Base-by-base conservation (phyloP, 2,329 filamentous ascomycete species). In the Trichoderma koningiopsis region DNA sequence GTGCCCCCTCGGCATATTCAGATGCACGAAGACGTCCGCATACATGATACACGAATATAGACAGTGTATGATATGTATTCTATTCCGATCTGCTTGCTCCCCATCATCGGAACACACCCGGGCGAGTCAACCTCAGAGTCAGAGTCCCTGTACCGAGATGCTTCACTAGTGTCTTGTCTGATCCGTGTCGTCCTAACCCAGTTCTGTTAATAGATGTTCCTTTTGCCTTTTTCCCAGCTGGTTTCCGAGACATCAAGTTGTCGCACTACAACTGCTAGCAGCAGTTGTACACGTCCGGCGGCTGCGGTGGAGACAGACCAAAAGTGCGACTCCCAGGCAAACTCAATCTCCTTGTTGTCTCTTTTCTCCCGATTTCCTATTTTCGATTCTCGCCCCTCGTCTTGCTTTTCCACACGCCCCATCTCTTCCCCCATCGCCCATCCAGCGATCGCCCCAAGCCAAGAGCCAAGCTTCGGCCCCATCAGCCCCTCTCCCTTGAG, bases 361-460 rank as follows among this genome's bases (percentile, higher is more conserved):
- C 58, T 63, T 53, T 52, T 13, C 47, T 49, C 47, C 47, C 47
- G 47, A 49, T 49, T 49, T 49, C 43, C 60, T 33, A 24, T 52
- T 31, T 14, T 63, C 60, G 31, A 43, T 43, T 37, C 31, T 63
- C 47, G 60, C 60, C 47, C 60, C 60, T 49, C 60, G 16, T 47
- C 40, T n/a, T 22, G 55, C 47, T 63, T 64, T 10, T 59, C 52
- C 49, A 24, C 67, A 59, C 66, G 43, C 66, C 55, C 33, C 67
- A 35, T 35, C 24, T 71, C 73, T 71, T 72, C 68, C 58, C n/a
- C 71, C 68, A 63, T 59, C 27, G 24, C 40, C 43, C 47, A 29
- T 65, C 56, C 49, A 33, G 35, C 66, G 57, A 55, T 55, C 47
- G 57, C 35, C 66, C 66, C 70, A 72, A 66, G 55, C 66, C 70